Conservation (phyloP, 495 filamentous ascomycete genomes). For the Aspergillus incahuasiensis region DNA sequence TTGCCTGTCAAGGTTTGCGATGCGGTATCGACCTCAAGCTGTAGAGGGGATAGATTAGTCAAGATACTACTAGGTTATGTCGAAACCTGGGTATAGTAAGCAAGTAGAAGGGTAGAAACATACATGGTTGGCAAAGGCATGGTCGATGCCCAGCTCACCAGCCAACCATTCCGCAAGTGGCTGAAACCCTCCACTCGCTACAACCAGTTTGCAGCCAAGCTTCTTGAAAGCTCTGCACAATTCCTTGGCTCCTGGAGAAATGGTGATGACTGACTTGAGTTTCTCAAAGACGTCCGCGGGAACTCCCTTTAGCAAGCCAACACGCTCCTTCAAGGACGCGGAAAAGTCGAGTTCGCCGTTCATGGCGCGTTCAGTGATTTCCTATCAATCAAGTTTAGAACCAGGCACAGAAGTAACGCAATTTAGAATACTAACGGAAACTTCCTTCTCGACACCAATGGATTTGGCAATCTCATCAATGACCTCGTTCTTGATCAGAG, state of each 20-base stretch:
- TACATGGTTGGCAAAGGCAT: constrained; percentile 80
- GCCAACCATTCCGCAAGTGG: constrained; percentile 85
- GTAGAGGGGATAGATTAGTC: not conserved
- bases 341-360: constrained; percentile 95
- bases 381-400: constrained; percentile 28
- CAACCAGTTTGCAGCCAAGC: constrained; percentile 78
- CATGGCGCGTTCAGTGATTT: constrained; percentile 91
- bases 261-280: constrained; percentile 63
- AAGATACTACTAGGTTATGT: not conserved
- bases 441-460: constrained; percentile 65
- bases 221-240: constrained; percentile 66
- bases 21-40: constrained; percentile 63
- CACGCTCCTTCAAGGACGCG: constrained; percentile 69
- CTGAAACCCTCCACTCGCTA: constrained; percentile 87
- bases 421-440: constrained; percentile 43
- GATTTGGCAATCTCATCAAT: constrained; percentile 89
- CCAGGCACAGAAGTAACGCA: constrained; percentile 25
- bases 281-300: constrained; percentile 75
- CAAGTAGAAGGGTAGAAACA: constrained; percentile 8
- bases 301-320: constrained; percentile 74
- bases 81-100: not conserved
- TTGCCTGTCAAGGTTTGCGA: constrained; percentile 74
- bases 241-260: constrained; percentile 74
- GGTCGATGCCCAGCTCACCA: constrained; percentile 72
- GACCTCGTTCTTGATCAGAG: constrained; percentile 91